Base-by-base conservation (phyloP, 306 rosid genomes). In the Ziziphus jujuba region DNA sequence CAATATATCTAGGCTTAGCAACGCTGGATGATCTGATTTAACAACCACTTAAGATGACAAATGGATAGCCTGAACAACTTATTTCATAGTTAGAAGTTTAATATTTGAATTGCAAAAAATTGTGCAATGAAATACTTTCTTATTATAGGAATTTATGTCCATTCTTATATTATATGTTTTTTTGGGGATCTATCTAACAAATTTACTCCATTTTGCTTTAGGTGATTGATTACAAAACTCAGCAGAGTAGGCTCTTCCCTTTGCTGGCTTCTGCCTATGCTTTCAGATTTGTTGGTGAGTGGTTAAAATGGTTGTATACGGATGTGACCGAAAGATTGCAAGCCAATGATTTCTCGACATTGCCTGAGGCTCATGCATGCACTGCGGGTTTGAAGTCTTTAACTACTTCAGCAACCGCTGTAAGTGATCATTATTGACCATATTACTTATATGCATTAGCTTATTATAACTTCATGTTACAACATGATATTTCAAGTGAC, bases 211-310 rank as follows among this genome's bases (percentile, higher is more conserved):
- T 72, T 77, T 79, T 61, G 61, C 8, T 52, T 25, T 63, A 93
- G 99, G 99, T 93, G 80, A 90, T 93, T 58, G 93, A 93, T 74
- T 93, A 90, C 85, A 93, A 90, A 86, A 93, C 99, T 36, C 99
- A 93, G 70, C 97, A 93, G 71, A 87, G 73, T 73, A 93, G 99
- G 78, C 91, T 93, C 49, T 93, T 93, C 83, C 97, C 99, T 54
- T 76, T 93, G 95, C 84, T 93, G 82, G 99, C 99, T 75, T 90
- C 99, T 48, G 95, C 99, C 25, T 93, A 90, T 80, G 99, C 99
- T 64, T 93, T 93, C 80, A 88, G 95, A 81, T 90, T 93, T 82
- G 93, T 79, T 75, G 96, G 99, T 49, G 89, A 90, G 71, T 93
- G 99, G 99, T 72, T 93, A 75, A 76, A 81, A 35, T 93, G 95